Percentiles rank a stretch among this genome's conserved stretches.
These are phyloP conservation scores for Mucor ambiguus DNA, from an alignment of 371 early-diverging fungal genomes.

Conservation along the genomic window DNA sequence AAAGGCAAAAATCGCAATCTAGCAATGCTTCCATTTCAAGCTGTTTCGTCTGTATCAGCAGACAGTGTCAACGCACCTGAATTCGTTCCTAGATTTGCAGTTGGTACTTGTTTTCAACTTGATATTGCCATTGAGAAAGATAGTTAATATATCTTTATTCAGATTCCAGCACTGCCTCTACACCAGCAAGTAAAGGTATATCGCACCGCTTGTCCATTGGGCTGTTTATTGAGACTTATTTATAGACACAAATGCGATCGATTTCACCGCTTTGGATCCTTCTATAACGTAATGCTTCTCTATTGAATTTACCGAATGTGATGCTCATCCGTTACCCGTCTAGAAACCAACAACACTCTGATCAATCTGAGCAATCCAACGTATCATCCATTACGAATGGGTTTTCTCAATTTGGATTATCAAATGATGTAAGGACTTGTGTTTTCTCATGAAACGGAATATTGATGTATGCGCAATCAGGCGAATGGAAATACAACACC, in stretches of 20 bases:
- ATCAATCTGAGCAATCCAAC: slow-evolving; percentile 5
- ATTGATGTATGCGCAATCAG: neutral
- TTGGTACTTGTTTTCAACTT: slow-evolving; percentile 3
- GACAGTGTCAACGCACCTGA: slow-evolving; percentile 68
- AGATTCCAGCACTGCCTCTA: slow-evolving; percentile 1
- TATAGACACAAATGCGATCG: slow-evolving; percentile 1
- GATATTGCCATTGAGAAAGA: neutral
- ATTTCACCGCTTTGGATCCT: neutral
- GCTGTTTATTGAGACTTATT: neutral
- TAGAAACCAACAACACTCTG: slow-evolving; percentile 11
- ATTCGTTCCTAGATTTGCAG: slow-evolving; percentile 61
- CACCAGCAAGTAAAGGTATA: slow-evolving; percentile 6
- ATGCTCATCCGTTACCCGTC: neutral
- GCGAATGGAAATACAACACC: slow-evolving; percentile 4
- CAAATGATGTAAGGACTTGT: slow-evolving; percentile 21
- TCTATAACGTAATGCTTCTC: slow-evolving; percentile 1
- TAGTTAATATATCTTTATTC: neutral
- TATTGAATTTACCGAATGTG: neutral
- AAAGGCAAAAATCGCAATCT: slow-evolving; percentile 62
- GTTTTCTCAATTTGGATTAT: slow-evolving; percentile 41
- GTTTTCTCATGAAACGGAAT: neutral
- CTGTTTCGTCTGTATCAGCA: slow-evolving; percentile 57
- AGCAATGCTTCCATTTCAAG: slow-evolving; percentile 45
- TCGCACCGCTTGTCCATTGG: neutral
- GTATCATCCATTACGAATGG: slow-evolving; percentile 26